Base-by-base conservation (phyloP, 1,284 basidiomycete genomes). In the Fomitopsis palustris region DNA sequence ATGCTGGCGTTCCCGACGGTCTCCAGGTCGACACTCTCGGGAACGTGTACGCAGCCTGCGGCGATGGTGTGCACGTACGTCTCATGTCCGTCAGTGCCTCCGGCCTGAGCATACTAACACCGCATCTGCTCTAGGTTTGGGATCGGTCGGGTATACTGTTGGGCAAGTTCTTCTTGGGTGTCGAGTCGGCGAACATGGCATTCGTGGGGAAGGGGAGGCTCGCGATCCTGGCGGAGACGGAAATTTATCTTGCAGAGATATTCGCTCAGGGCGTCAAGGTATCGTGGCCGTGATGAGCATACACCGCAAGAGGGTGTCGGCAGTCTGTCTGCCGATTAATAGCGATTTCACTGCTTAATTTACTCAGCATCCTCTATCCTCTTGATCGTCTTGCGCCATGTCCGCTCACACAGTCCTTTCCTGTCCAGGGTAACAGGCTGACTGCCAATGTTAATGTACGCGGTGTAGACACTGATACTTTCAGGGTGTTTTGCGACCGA, bases 151-250 rank as follows among this genome's bases (percentile, higher is more conserved):
- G 90, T 2, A 80, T 77, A 2, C 76, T 92, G 2, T 74, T 93
- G 10, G 90, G 90, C 43, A 93, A 92, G 72, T 86, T 93, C 69
- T 91, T 87, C 74, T 61, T 86, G 0, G 85, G 84, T 17, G 76
- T 71, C 3, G 77, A 77, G 0, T 78, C 81, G 4, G 81, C 89
- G 27, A 88, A 92, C 69, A 76, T 87, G 75, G 80, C 84, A 12
- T 92, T 92, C 67, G 87, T 87, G 0, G 83, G 82, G 0, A 72
- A 79, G 59, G 84, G 84, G 1, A 74, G 83, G 12, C 78, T 92
- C 45, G 78, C 91, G 37, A 86, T 93, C 60, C 70, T 88, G 62
- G 85, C 83, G 0, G 88, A 91, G 70, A 88, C 84, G 14, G 78
- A 79, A 60, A 74, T 92, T 14, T 91, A 81, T 67, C 73, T 88